Evolutionary conservation across 495 filamentous ascomycete genomes (phyloP), one percentile per base, ranked within the genome.

Genomic region (Gamarada debralockiae): DNA sequence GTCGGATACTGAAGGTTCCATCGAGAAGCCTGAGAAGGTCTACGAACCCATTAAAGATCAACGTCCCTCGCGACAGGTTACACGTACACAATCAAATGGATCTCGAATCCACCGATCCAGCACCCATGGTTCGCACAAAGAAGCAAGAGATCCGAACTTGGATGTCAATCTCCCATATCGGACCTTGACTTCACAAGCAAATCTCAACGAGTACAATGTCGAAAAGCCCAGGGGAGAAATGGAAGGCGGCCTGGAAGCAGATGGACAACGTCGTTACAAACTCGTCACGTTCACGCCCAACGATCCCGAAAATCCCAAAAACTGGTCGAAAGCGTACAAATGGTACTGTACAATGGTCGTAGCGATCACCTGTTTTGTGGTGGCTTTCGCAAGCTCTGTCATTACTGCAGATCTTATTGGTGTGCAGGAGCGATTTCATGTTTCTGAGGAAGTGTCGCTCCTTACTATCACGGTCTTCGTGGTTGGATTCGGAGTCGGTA

Each of bases 401-500:
- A 76, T 86, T 61, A 92, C 88, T 0, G 75, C 89, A 12, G 86
- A 85, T 50, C 66, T 92, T 15, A 67, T 63, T 21, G 81, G 81
- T 5, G 79, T 87, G 1, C 63, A 73, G 20, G 57, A 80, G 14
- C 70, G 76, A 18, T 90, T 92, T 53, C 41, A 74, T 43, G 79
- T 89, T 52, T 80, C 79, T 40, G 64, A 76, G 6, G 85, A 89
- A 68, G 85, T 85, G 12, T 78, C 82, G 33, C 65, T 89, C 13
- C 65, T 92, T 1, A 74, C 71, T 34, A 79, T 92, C 37, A 84
- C 85, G 0, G 68, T 90, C 1, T 92, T 92, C 55, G 88, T 91
- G 15, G 70, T 92, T 53, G 88, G 88, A 15, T 91, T 91, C 60
- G 87, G 86, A 60, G 66, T 91, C 38, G 87, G 85, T 76, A 73